Evolutionary conservation across 257 asterid genomes (phyloP).

Genomic region (Penstemon newberryi): DNA sequence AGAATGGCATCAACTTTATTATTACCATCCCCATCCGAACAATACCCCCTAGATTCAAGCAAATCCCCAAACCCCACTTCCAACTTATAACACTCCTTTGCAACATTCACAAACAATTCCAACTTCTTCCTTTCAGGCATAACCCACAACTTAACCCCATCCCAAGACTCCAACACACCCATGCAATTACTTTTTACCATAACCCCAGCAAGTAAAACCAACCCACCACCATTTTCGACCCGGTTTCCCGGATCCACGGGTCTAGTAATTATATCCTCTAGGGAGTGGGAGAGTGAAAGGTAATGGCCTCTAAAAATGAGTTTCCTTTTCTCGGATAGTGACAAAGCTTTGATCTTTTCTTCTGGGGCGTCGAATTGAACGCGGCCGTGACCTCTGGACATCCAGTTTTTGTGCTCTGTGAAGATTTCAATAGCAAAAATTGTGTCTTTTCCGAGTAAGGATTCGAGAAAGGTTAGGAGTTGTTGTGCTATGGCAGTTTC

Average conservation of each 20-base stretch:
- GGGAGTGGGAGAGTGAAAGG: slow-evolving; percentile 47
- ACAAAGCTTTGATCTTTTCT: slow-evolving; percentile 39
- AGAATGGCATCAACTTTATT: slow-evolving; percentile 47
- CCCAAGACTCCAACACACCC: slow-evolving; percentile 68
- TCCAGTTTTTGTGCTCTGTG: slow-evolving; percentile 80
- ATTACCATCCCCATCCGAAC: slow-evolving; percentile 30
- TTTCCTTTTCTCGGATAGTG: slow-evolving; percentile 47
- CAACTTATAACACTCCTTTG: slow-evolving; percentile 48
- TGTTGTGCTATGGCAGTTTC: slow-evolving; percentile 53
- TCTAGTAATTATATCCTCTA: slow-evolving; percentile 55
- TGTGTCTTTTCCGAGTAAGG: slow-evolving; percentile 50
- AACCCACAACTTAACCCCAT: slow-evolving; percentile 54
- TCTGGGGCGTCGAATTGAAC: slow-evolving; percentile 67
- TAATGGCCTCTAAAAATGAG: slow-evolving; percentile 53
- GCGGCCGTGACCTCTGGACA: slow-evolving; percentile 82
- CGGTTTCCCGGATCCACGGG: slow-evolving; percentile 58
- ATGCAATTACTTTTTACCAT: slow-evolving; percentile 49
- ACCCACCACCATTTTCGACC: slow-evolving; percentile 35
- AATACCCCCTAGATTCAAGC: slow-evolving; percentile 49
- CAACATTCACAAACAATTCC: slow-evolving; percentile 50
- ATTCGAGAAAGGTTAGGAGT: slow-evolving; percentile 52
- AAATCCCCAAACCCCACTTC: slow-evolving; percentile 81
- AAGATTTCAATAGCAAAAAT: slow-evolving; percentile 75
- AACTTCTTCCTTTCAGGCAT: slow-evolving; percentile 73
- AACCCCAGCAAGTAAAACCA: slow-evolving; percentile 52